Base-by-base conservation (phyloP, 108 stramenopile species). In the Nitzschia sp. region DNA sequence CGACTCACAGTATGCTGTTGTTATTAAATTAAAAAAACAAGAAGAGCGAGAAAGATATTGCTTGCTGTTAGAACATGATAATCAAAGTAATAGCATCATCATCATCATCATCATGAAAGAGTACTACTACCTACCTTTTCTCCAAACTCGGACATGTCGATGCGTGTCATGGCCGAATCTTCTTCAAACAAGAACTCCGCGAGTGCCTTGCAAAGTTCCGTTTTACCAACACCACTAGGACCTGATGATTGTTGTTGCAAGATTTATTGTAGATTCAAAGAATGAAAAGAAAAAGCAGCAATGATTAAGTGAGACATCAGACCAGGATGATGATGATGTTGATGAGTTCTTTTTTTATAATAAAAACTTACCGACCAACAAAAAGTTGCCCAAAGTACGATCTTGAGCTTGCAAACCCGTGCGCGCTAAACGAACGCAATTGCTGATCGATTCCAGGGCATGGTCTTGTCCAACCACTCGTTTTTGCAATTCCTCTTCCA, bases 391-490 rank as follows among this genome's bases (percentile, higher is more conserved):
- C 2, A 93, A 80, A 0, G 97, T 95, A 25, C 93, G 82, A 80
- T 91, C 77, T 13, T 85, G 84, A 19, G 91, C 94, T 66, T 91
- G 91, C 31, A 97, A 71, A 3, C 95, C 82, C 0, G 95, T 95
- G 22, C 95, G 73, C 8, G 93, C 80, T 55, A 95, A 75, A 16
- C 95, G 89, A 26, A 97, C 91, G 26, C 92, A 93, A 56, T 97
- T 87, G 58, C 86, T 80, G 2, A 97, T 95, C 2, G 90, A 86
- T 23, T 72, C 76, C 46, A 94, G 72, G 0, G 95, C 97, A 53
- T 91, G 88, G 30, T 92, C 89, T 68, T 97, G 97, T 6, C 97
- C 97, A 3, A 97, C 88, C 2, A 97, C 95, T 33, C 87, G 73
- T 59, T 75, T 46, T 8, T 91, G 80, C 23, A 97, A 78, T 54